A percentile compares a stretch with the other conserved stretches of the same genome.
phyloP scores from a whole-genome alignment of 2,329 filamentous ascomycete species.

The Plectosphaerella sp. region DNA sequence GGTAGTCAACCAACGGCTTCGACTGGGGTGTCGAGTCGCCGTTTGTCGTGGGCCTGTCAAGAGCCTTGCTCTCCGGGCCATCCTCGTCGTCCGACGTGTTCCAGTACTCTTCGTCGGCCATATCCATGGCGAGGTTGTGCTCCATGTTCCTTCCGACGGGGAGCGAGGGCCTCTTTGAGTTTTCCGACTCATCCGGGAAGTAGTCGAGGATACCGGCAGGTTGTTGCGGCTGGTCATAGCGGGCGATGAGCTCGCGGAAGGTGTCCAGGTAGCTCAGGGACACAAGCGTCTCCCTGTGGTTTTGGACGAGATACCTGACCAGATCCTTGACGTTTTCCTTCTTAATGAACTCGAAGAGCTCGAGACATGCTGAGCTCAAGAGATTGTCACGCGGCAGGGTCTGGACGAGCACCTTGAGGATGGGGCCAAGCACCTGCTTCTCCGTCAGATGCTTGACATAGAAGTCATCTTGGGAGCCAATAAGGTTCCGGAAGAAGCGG shows the following conservation, averaged over 20 bases:
- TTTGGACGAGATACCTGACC: constrained; percentile 78
- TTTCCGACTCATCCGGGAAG: constrained; percentile 65
- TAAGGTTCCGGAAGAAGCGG: constrained; percentile 86
- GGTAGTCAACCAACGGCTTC: constrained; percentile 85
- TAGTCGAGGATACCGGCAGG: constrained; percentile 64
- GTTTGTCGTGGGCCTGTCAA: constrained; percentile 44
- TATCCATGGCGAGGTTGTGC: constrained; percentile 63
- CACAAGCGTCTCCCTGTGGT: constrained; percentile 73
- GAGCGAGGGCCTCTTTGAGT: constrained; percentile 35
- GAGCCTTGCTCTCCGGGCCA: constrained; percentile 24
- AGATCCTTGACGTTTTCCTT: constrained; percentile 77
- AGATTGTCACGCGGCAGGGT: constrained; percentile 92
- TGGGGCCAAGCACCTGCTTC: constrained; percentile 75
- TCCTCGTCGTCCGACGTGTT: constrained; percentile 69
- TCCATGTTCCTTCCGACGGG: constrained; percentile 60
- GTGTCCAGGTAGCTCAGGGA: constrained; percentile 78
- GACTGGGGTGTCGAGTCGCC: constrained; percentile 49
- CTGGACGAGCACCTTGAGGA: constrained; percentile 76
- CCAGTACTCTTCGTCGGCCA: constrained; percentile 90
- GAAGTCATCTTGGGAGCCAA: constrained; percentile 84
- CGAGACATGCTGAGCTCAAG: constrained; percentile 86
- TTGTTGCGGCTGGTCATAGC: constrained; percentile 71
- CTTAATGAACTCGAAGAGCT: constrained; percentile 89
- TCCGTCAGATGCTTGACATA: constrained; percentile 82
- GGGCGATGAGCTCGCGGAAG: constrained; percentile 70